A percentile compares a stretch with the other conserved stretches of the same genome.
Conservation (phyloP, 345 rosid species). For the Melaleuca alternifolia region DNA sequence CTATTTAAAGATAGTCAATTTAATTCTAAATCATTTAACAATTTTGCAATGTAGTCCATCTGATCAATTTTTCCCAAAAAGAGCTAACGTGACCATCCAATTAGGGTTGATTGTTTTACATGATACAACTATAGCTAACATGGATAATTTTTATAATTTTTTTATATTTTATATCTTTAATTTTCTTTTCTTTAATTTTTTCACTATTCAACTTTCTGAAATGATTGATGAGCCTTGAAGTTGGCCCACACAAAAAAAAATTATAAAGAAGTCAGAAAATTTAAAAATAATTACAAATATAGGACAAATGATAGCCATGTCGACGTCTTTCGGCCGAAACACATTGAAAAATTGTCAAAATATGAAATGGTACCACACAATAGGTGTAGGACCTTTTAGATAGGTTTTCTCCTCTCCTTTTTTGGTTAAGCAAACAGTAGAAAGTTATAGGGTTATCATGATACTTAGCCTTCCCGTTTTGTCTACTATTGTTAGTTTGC, state of each 20-base stretch:
- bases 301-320: background rate
- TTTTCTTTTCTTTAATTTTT: background rate
- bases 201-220: background rate
- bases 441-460: background rate
- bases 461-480: background rate
- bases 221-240: background rate
- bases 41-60: background rate
- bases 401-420: background rate
- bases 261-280: background rate
- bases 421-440: background rate
- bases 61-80: background rate
- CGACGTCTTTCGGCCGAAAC: background rate
- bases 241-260: background rate
- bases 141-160: background rate
- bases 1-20: background rate
- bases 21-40: background rate
- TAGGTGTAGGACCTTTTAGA: background rate
- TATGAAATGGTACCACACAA: background rate
- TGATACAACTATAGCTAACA: fast-evolving
- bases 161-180: background rate
- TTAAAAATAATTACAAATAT: background rate
- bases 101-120: fast-evolving
- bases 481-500: background rate
- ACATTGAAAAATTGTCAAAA: background rate
- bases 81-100: background rate